phyloP scores from a whole-genome alignment of 2,329 filamentous ascomycete genomes.

The Colletotrichum sansevieriae region DNA sequence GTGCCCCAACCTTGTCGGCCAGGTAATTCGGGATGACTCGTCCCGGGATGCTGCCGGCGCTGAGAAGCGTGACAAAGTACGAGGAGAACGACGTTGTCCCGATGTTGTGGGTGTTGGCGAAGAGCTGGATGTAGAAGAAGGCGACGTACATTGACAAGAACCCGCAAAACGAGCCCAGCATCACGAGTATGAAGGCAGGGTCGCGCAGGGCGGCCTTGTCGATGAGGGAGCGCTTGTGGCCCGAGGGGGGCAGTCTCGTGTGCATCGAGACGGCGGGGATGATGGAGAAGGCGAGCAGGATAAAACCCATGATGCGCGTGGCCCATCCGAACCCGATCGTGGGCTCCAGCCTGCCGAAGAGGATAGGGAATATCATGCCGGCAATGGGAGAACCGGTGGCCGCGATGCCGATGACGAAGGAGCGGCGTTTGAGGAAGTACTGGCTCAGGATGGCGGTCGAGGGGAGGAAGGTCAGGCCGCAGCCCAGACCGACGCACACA shows the following conservation, averaged over 20 bases:
- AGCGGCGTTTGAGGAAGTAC: conserved; percentile 54
- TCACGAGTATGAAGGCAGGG: conserved; percentile 53
- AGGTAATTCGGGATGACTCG: conserved; percentile 59
- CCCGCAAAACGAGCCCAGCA: conserved; percentile 52
- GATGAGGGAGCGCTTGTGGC: conserved; percentile 49
- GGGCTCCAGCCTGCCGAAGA: conserved; percentile 58
- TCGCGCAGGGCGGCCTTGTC: conserved; percentile 55
- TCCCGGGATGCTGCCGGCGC: conserved; percentile 60
- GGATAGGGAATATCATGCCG: conserved; percentile 57
- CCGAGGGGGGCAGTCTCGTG: conserved; percentile 49
- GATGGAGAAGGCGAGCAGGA: conserved; percentile 55
- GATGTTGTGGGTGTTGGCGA: conserved; percentile 56
- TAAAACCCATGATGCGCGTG: conserved; percentile 58
- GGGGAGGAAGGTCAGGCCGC: conserved; percentile 52
- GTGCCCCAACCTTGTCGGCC: conserved; percentile 57
- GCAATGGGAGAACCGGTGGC: conserved; percentile 53
- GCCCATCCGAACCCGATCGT: conserved; percentile 69
- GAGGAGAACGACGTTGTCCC: conserved; percentile 51
- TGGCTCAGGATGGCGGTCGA: conserved; percentile 53
- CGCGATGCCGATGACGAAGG: conserved; percentile 50
- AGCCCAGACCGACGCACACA: conserved; percentile 55
- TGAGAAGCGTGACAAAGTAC: conserved; percentile 60
- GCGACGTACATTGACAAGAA: conserved; percentile 63
- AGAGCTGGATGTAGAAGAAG: conserved; percentile 62
- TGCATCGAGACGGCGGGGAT: conserved; percentile 56